Evolutionary conservation across 306 rosid species (phyloP).

Genomic region (Carpinus fangiana): DNA sequence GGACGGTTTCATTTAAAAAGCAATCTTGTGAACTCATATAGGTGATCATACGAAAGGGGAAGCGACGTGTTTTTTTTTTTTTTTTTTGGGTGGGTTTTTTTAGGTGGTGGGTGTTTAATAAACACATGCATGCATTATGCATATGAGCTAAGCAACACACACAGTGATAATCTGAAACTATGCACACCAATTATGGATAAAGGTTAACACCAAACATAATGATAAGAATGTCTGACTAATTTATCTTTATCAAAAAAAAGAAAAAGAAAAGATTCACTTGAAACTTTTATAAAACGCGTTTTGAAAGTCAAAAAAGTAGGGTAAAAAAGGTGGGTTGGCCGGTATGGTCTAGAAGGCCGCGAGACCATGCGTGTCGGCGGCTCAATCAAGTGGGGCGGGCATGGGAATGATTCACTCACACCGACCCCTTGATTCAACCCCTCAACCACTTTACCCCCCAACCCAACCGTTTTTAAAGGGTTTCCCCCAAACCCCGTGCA

Average conservation of each 20-base stretch:
- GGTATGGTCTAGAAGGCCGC: neutral
- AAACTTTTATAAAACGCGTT: neutral
- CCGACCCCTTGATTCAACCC: slow-evolving; percentile 16
- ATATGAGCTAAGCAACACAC: slow-evolving; percentile 3
- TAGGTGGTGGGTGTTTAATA: no score
- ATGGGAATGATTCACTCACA: neutral
- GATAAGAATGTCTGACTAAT: slow-evolving; percentile 7
- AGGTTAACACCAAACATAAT: neutral
- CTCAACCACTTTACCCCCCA: neutral
- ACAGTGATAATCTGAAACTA: neutral
- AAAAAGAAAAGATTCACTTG: no score
- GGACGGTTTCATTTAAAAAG: no score
- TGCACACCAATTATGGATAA: neutral
- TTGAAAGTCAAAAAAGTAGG: neutral
- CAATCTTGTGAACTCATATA: no score
- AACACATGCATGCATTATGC: neutral
- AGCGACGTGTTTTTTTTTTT: no score
- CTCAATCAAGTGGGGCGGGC: neutral
- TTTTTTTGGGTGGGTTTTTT: no score
- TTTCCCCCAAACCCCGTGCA: slow-evolving; percentile 26
- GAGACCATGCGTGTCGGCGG: slow-evolving; percentile 30
- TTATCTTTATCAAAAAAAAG: no score
- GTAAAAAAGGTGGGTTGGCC: neutral
- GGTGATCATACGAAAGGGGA: no score
- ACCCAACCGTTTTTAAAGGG: slow-evolving; percentile 12